phyloP scores from a whole-genome alignment of 768 basidiomycete genomes.

The Pisolithus marmoratus region DNA sequence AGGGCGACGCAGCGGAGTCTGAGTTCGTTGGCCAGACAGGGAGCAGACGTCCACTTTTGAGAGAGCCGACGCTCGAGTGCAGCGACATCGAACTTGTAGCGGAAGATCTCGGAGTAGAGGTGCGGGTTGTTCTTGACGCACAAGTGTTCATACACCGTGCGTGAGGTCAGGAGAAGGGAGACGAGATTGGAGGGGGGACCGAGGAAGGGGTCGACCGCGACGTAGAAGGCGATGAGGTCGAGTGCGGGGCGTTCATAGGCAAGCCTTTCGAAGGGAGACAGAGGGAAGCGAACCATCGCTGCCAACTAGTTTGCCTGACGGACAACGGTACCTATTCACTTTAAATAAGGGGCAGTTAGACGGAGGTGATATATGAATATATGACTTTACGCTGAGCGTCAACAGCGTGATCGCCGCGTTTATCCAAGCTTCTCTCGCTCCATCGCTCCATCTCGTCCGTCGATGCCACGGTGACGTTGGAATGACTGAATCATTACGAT shows the following conservation, averaged over 20 bases:
- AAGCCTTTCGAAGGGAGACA: slow-evolving; percentile 15
- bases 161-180: slow-evolving; percentile 35
- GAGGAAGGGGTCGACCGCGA: slow-evolving; percentile 30
- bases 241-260: slow-evolving; percentile 15
- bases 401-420: slow-evolving; percentile 31
- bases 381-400: slow-evolving; percentile 23
- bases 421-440: slow-evolving; percentile 10
- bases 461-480: slow-evolving; percentile 22
- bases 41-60: slow-evolving; percentile 31
- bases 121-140: slow-evolving; percentile 30
- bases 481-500: slow-evolving; percentile 32
- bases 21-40: slow-evolving; percentile 39
- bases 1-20: slow-evolving; percentile 37
- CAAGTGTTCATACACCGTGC: slow-evolving; percentile 30
- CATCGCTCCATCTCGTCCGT: slow-evolving; percentile 18
- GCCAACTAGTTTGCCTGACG: slow-evolving; percentile 8
- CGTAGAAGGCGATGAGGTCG: slow-evolving; percentile 39
- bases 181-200: slow-evolving; percentile 41
- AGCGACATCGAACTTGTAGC: slow-evolving; percentile 37
- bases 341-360: slow-evolving; percentile 17
- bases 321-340: slow-evolving; percentile 20
- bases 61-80: slow-evolving; percentile 37
- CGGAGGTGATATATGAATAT: slow-evolving; percentile 26
- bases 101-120: slow-evolving; percentile 41
- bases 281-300: slow-evolving; percentile 3